Conservation (phyloP, 2,329 filamentous ascomycete genomes). For the Orbilia brochopaga region DNA sequence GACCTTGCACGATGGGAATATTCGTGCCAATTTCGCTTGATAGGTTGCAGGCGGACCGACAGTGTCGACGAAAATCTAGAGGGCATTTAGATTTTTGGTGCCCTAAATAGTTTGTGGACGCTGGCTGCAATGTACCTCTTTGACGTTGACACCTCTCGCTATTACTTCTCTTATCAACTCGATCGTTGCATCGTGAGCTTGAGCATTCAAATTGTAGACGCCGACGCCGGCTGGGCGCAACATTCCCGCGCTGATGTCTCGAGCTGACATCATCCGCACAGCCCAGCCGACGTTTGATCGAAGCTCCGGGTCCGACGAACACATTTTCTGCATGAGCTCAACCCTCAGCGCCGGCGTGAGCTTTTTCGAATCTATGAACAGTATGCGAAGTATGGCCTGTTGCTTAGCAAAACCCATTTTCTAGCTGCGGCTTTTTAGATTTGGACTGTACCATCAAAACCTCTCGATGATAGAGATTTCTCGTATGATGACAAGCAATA, state of each 20-base stretch:
- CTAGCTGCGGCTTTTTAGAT: neutral
- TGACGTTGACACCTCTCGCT: slow-evolving; percentile 77
- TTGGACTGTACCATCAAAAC: slow-evolving; percentile 68
- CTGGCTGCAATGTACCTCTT: slow-evolving; percentile 61
- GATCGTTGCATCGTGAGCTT: slow-evolving; percentile 68
- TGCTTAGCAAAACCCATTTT: slow-evolving; percentile 69
- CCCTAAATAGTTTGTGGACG: neutral
- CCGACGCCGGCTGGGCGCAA: slow-evolving; percentile 63
- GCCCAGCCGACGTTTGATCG: slow-evolving; percentile 80
- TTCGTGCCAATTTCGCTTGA: slow-evolving; percentile 79
- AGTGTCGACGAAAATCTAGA: slow-evolving; percentile 85
- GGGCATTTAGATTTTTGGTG: neutral
- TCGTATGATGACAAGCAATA: slow-evolving; percentile 57
- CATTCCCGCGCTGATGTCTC: slow-evolving; percentile 82
- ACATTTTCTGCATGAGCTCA: slow-evolving; percentile 65
- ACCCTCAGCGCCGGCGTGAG: slow-evolving; percentile 81
- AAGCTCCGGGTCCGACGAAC: slow-evolving; percentile 22
- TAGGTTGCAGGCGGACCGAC: slow-evolving; percentile 81
- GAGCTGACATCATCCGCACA: slow-evolving; percentile 77
- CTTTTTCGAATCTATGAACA: slow-evolving; percentile 92
- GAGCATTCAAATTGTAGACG: slow-evolving; percentile 86
- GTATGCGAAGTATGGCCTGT: slow-evolving; percentile 64
- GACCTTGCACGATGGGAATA: slow-evolving; percentile 78
- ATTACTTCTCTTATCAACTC: slow-evolving; percentile 79
- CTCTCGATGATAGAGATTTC: slow-evolving; percentile 54